Evolutionary conservation across 2,329 filamentous ascomycete genomes (phyloP).

Genomic region (Penicillium sp.): DNA sequence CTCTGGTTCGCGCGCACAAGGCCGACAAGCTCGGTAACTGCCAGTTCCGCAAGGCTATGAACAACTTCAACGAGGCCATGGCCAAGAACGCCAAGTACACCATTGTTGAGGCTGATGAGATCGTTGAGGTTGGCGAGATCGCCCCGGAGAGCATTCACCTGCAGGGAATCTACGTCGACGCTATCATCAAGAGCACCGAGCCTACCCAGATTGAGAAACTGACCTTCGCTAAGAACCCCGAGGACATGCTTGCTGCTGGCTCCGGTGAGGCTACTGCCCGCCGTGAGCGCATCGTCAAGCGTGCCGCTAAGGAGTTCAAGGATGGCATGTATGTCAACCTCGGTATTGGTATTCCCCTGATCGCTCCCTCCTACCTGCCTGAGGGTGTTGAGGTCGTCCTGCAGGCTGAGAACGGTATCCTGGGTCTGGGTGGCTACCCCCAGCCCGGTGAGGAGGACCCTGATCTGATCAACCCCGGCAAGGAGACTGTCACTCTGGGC

Average conservation of each 20-base stretch:
- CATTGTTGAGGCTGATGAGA: conserved; percentile 84
- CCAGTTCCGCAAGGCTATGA: conserved; percentile 75
- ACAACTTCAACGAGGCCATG: conserved; percentile 76
- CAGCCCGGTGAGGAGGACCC: conserved; percentile 69
- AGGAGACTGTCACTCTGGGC: conserved; percentile 81
- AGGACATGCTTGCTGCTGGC: conserved; percentile 54
- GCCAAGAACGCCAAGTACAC: conserved; percentile 78
- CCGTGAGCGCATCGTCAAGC: conserved; percentile 78
- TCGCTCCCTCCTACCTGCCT: conserved; percentile 76
- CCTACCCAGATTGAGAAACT: conserved; percentile 78
- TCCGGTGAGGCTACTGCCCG: conserved; percentile 68
- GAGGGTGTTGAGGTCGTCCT: conserved; percentile 74
- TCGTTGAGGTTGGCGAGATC: conserved; percentile 75
- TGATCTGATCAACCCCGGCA: conserved; percentile 84
- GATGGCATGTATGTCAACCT: conserved; percentile 91
- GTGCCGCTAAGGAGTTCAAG: conserved; percentile 80
- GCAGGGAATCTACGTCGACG: conserved; percentile 83
- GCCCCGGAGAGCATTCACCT: conserved; percentile 75
- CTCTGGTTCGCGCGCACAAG: conserved; percentile 76
- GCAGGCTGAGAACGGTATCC: conserved; percentile 83
- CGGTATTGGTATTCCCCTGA: conserved; percentile 82
- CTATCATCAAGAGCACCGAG: conserved; percentile 74
- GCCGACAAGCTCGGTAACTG: conserved; percentile 79
- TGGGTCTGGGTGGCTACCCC: conserved; percentile 82
- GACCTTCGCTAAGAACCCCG: conserved; percentile 71